Evolutionary conservation across 2,329 filamentous ascomycete genomes (phyloP), one percentile per base, ranked within the genome.

Genomic region (Rutstroemia sp.): DNA sequence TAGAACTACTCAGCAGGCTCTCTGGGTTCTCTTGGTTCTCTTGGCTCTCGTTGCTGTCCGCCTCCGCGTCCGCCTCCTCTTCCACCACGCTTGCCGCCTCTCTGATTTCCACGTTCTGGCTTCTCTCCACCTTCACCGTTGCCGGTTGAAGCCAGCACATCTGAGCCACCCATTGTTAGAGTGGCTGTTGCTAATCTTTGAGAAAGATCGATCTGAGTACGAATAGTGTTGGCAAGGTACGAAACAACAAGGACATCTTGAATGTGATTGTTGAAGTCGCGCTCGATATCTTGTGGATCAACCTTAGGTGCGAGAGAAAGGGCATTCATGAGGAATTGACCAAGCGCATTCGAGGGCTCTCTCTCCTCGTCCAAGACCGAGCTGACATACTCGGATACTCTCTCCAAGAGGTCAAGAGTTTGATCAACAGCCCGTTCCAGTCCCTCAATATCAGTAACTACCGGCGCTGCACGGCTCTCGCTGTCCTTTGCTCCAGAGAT

Each of bases 181-280:
- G 81, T 80, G 62, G 87, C 84, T n/a, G 85, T 94, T 54, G 92
- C 92, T 69, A 99, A 79, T 62, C 92, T 84, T 81, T 97, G 95
- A 63, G 92, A 95, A 58, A 99, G 84, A 70, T 97, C 94, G 77
- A 99, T 96, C 78, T 99, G 94, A 65, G 92, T 97, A 73, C 92
- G 90, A 76, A 97, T 96, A 64, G 91, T 96, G 81, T 97, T 99
- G 72, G 94, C 91, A 63, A 99, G 82, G 78, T 99, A 99, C 65
- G 91, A 95, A 67, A 99, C 92, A 73, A 97, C 92, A 64, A 99
- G 85, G 60, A 99, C 92, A 73, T 99, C 94, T 78, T 99, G 94
- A 74, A 99, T 91, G 78, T 99, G 94, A 79, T 95, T 96, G 84
- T 99, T 99, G 83, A 99, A 99, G 78, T 97, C 92, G 71, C 87